A percentile compares a stretch with the other conserved stretches of the same genome.
These are phyloP conservation scores for Suillus tomentosus DNA, from an alignment of 768 basidiomycete genomes.

Conservation along the genomic window DNA sequence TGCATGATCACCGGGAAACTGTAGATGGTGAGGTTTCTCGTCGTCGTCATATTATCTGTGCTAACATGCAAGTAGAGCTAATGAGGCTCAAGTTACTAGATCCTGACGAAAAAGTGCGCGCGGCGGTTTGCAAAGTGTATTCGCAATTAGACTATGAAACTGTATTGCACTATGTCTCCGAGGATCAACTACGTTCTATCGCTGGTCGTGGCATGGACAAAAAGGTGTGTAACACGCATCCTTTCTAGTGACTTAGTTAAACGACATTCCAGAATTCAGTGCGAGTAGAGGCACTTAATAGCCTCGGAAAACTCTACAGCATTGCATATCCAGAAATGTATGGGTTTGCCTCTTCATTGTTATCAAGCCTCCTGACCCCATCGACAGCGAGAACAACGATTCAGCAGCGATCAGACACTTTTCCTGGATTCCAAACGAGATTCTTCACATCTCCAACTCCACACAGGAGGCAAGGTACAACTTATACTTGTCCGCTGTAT, in stretches of 20 bases:
- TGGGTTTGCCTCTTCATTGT: conserved; percentile 28
- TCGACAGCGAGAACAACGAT: conserved; percentile 75
- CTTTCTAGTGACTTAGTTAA: conserved; percentile 2
- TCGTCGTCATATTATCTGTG: conserved; percentile 12
- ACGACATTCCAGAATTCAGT: conserved; percentile 52
- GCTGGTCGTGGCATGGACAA: conserved; percentile 81
- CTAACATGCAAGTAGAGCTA: conserved; percentile 43
- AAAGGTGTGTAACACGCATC: conserved; percentile 54
- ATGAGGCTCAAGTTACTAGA: conserved; percentile 72
- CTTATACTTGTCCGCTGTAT: background rate
- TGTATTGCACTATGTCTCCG: conserved; percentile 77
- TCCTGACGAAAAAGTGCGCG: conserved; percentile 89
- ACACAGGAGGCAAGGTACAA: conserved; percentile 61
- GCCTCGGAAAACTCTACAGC: conserved; percentile 76
- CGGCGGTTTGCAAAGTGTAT: conserved; percentile 80
- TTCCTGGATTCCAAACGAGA: conserved; percentile 85
- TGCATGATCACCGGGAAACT: conserved; percentile 65
- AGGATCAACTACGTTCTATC: conserved; percentile 59
- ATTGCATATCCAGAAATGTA: conserved; percentile 91
- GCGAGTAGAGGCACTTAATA: conserved; percentile 74
- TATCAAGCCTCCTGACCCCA: background rate
- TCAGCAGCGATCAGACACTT: conserved; percentile 75
- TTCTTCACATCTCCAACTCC: conserved; percentile 59
- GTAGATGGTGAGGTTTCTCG: conserved; percentile 65
- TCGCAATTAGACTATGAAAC: conserved; percentile 89